Evolutionary conservation across 2,329 filamentous ascomycete genomes (phyloP).

Genomic region (Fusarium paranaense): DNA sequence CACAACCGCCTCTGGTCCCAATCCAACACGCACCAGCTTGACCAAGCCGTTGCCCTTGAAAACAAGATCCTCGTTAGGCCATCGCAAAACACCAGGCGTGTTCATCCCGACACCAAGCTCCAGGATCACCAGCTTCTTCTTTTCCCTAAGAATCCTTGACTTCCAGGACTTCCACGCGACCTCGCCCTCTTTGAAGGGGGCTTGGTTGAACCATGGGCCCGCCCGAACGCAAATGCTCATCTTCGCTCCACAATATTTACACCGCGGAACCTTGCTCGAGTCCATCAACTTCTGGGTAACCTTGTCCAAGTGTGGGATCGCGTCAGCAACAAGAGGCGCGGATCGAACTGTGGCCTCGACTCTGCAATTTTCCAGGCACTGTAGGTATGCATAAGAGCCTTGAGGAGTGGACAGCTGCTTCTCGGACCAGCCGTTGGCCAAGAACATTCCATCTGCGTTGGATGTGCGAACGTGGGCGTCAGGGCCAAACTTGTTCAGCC

Average conservation of each 20-base stretch:
- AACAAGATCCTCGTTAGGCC: conserved; percentile 40
- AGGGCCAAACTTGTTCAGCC: conserved; percentile 14
- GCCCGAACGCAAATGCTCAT: conserved; percentile 41
- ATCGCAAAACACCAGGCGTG: conserved; percentile 38
- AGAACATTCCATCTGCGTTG: not conserved
- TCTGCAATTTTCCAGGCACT: conserved; percentile 37
- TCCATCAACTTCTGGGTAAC: conserved; percentile 27
- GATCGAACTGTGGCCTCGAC: conserved; percentile 19
- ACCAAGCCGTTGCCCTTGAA: conserved; percentile 18
- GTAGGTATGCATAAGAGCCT: conserved; percentile 10
- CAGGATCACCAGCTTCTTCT: conserved; percentile 33
- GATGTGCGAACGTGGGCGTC: conserved; percentile 32
- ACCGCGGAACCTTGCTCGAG: conserved; percentile 19
- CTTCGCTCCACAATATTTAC: conserved; percentile 32
- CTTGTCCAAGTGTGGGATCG: conserved; percentile 11
- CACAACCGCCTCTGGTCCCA: conserved; percentile 36
- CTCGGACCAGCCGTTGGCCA: not conserved
- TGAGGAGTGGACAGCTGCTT: not conserved
- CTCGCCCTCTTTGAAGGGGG: conserved; percentile 28
- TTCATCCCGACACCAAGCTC: conserved; percentile 40
- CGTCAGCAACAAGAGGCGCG: conserved; percentile 17
- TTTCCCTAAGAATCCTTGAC: not conserved
- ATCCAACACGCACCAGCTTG: conserved; percentile 31
- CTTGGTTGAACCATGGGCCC: conserved; percentile 33
- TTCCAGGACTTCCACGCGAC: conserved; percentile 22